These are phyloP conservation scores for Royoungia palumana DNA, from an alignment of 768 basidiomycete genomes.

Conservation along the genomic window DNA sequence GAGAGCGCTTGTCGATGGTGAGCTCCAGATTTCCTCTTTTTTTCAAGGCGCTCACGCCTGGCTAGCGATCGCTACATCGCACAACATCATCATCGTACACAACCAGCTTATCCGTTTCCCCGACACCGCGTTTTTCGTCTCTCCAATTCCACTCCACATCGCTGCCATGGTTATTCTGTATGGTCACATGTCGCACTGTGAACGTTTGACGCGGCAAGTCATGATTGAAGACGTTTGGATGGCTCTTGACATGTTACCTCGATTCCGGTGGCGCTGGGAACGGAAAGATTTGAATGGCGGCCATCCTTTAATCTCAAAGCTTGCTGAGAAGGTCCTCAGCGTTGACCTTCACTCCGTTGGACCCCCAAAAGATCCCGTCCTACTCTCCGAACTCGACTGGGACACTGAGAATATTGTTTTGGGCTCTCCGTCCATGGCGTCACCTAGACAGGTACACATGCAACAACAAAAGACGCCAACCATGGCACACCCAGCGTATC, in stretches of 20 bases:
- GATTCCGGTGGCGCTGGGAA: slow-evolving; percentile 91
- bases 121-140: slow-evolving; percentile 84
- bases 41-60: slow-evolving; percentile 4
- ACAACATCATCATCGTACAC: slow-evolving; percentile 84
- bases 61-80: slow-evolving; percentile 77
- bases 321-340: slow-evolving; percentile 77
- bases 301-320: slow-evolving; percentile 79
- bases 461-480: slow-evolving; percentile 37
- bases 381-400: slow-evolving; percentile 46
- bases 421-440: slow-evolving; percentile 22
- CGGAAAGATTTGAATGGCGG: slow-evolving; percentile 76
- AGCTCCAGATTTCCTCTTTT: slow-evolving; percentile 17
- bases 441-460: slow-evolving; percentile 26
- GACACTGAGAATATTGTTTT: slow-evolving; percentile 37
- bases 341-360: slow-evolving; percentile 62
- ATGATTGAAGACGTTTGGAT: slow-evolving; percentile 83
- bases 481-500: slow-evolving; percentile 33
- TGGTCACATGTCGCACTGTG: slow-evolving; percentile 78
- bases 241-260: slow-evolving; percentile 84
- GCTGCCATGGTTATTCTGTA: slow-evolving; percentile 90
- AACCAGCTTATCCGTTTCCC: slow-evolving; percentile 81
- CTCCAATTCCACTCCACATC: slow-evolving; percentile 84
- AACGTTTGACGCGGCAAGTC: slow-evolving; percentile 57
- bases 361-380: slow-evolving; percentile 37
- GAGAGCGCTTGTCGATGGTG: slow-evolving; percentile 77